phyloP scores from a whole-genome alignment of 1,139 yeast genomes.

The Suhomyces atakaporum region DNA sequence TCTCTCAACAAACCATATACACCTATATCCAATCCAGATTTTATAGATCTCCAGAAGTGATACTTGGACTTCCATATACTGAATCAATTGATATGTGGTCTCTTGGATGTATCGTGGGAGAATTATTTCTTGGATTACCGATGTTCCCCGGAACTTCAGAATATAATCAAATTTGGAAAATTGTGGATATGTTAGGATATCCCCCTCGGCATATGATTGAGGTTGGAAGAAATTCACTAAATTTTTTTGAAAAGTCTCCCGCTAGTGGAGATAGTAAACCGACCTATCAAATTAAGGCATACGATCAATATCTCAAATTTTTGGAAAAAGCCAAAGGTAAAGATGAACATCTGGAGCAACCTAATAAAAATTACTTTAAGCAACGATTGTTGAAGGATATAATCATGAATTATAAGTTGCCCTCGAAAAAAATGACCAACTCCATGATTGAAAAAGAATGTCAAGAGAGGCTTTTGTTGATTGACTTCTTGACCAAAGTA shows the following conservation, averaged over 20 bases:
- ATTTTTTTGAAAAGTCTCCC: conserved; percentile 58
- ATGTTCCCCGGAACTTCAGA: conserved; percentile 95
- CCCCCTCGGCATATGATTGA: conserved; percentile 98
- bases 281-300: conserved; percentile 32
- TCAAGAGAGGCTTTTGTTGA: conserved; percentile 67
- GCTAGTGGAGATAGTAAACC: conserved; percentile 31
- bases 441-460: conserved; percentile 68
- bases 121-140: conserved; percentile 88
- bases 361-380: conserved; percentile 82
- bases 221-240: conserved; percentile 81
- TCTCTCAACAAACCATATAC: conserved; percentile 83
- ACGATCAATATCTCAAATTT: conserved; percentile 43
- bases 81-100: conserved; percentile 99
- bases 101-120: conserved; percentile 94
- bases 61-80: conserved; percentile 86
- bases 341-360: conserved; percentile 58
- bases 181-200: conserved; percentile 76
- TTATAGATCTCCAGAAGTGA: conserved; percentile 94
- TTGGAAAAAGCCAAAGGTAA: conserved; percentile 30
- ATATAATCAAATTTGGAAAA: conserved; percentile 83
- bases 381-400: conserved; percentile 74
- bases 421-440: conserved; percentile 70
- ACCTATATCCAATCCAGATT: conserved; percentile 95
- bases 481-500: conserved; percentile 77
- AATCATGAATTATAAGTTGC: conserved; percentile 70